These are phyloP conservation scores for Saccharomycopsis synnaedendra DNA, from an alignment of 805 yeast genomes.

Conservation along the genomic window DNA sequence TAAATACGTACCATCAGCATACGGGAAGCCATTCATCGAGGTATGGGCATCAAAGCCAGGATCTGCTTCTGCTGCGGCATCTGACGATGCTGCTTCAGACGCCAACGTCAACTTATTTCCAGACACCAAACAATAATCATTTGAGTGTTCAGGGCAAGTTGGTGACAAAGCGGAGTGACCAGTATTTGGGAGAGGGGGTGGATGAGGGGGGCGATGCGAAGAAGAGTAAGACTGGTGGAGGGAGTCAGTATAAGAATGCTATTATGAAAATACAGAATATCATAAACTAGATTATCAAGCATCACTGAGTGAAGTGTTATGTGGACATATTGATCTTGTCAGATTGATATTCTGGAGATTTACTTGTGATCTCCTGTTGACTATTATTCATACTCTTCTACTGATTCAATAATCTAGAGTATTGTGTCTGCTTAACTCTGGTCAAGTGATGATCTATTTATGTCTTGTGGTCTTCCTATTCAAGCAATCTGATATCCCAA, in stretches of 20 bases:
- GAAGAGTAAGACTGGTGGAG: constrained; percentile 13
- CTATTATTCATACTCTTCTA: too few relatives aligned
- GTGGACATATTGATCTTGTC: too few relatives aligned
- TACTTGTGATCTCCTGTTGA: too few relatives aligned
- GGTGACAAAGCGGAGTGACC: constrained; percentile 12
- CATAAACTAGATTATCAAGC: constrained; percentile 6
- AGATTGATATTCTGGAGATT: too few relatives aligned
- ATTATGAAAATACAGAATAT: constrained; percentile 16
- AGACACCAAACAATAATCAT: constrained; percentile 6
- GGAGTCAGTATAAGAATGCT: constrained; percentile 11
- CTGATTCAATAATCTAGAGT: too few relatives aligned
- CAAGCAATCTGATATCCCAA: too few relatives aligned
- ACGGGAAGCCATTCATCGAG: not conserved
- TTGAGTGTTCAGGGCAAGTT: not conserved
- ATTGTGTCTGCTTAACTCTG: too few relatives aligned
- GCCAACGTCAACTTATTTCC: constrained; percentile 13
- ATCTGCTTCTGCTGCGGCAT: constrained; percentile 11
- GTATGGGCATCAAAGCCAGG: constrained; percentile 14
- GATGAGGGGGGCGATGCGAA: constrained; percentile 8
- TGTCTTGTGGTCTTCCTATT: too few relatives aligned
- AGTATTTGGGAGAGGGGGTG: constrained; percentile 5
- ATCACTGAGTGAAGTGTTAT: too few relatives aligned
- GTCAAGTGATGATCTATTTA: too few relatives aligned
- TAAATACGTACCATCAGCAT: not conserved
- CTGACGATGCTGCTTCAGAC: constrained; percentile 3